phyloP scores from a whole-genome alignment of 441 rosid species.

The Raphanus hybrid region DNA sequence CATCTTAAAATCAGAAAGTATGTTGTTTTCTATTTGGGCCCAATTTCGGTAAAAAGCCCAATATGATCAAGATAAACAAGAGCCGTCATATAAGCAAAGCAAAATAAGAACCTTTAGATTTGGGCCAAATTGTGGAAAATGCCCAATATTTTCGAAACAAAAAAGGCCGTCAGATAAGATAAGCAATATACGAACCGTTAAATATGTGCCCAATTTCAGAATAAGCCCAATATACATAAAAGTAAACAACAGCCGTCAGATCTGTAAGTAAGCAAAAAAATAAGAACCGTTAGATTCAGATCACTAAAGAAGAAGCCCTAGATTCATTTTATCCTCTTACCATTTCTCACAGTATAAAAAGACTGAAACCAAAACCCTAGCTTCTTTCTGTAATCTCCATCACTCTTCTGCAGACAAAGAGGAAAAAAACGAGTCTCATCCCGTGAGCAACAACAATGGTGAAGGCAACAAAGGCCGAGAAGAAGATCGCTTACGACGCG shows the following conservation, averaged over 20 bases:
- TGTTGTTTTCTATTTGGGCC: too few relatives aligned
- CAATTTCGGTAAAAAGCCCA: too few relatives aligned
- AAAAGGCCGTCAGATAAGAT: too few relatives aligned
- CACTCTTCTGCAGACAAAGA: neutral
- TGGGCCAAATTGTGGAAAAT: too few relatives aligned
- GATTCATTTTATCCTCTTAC: conserved; percentile 8
- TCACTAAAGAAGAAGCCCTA: conserved; percentile 34
- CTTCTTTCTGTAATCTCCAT: neutral
- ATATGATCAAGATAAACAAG: too few relatives aligned
- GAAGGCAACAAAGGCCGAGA: conserved; percentile 76
- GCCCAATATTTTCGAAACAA: too few relatives aligned
- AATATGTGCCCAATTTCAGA: neutral
- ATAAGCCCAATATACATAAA: conserved; percentile 26
- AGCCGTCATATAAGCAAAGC: too few relatives aligned
- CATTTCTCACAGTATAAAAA: conserved; percentile 38
- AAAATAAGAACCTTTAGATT: too few relatives aligned
- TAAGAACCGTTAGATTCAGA: conserved; percentile 59
- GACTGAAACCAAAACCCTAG: conserved; percentile 36
- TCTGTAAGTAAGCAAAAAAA: neutral
- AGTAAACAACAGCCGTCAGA: conserved; percentile 31
- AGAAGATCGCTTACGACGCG: conserved; percentile 84
- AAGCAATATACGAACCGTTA: neutral
- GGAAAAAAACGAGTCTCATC: neutral
- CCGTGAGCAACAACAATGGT: conserved; percentile 48
- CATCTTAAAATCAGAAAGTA: too few relatives aligned